A percentile compares a stretch with the other conserved stretches of the same genome.
These are phyloP conservation scores for Melaleuca quinquenervia DNA, from an alignment of 345 rosid genomes.

Conservation along the genomic window DNA sequence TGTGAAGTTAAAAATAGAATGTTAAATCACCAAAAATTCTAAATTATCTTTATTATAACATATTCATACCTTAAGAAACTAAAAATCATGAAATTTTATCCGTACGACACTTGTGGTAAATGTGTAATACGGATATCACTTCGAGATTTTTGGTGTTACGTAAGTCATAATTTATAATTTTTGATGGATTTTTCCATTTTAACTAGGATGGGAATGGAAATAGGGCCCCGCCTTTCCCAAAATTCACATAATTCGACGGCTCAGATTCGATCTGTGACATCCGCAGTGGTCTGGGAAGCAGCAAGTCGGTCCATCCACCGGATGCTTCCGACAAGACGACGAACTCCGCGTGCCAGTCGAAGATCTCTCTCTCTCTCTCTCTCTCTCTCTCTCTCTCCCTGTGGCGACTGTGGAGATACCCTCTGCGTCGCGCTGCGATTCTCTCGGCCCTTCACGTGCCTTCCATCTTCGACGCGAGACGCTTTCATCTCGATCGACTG, in stretches of 20 bases:
- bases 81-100: no score
- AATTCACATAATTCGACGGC: not conserved
- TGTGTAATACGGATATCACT: no score
- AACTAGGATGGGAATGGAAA: not conserved
- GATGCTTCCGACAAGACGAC: slow-evolving; percentile 28
- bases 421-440: not conserved
- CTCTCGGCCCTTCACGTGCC: not conserved
- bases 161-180: no score
- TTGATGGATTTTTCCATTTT: not conserved
- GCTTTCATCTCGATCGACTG: not conserved
- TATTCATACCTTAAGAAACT: no score
- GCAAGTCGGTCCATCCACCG: not conserved
- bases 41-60: no score
- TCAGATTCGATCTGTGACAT: not conserved
- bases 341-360: not conserved
- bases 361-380: not conserved
- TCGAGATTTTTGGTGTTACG: no score
- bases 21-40: no score
- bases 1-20: not conserved
- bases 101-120: no score
- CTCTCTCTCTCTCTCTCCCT: not conserved
- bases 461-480: not conserved
- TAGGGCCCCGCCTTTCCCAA: not conserved
- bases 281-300: not conserved
- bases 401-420: not conserved